Percentiles rank a stretch among this genome's conserved stretches.
phyloP scores from a whole-genome alignment of 257 asterid genomes.

The Solanum chilense region DNA sequence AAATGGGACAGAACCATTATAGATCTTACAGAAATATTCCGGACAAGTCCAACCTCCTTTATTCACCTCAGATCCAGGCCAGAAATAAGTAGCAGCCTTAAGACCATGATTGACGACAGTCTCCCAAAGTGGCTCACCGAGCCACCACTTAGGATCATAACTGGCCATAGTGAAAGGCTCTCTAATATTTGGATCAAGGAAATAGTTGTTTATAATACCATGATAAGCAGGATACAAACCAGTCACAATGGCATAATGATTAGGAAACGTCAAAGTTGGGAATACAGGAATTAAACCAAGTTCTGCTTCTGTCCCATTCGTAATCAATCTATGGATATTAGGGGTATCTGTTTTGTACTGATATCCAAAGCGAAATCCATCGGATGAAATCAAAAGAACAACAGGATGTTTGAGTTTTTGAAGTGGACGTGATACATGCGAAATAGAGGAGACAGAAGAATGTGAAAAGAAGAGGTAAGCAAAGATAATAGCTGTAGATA shows the following conservation, averaged over 20 bases:
- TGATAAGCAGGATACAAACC: conserved; percentile 68
- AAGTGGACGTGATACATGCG: conserved; percentile 29
- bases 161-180: conserved; percentile 43
- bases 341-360: conserved; percentile 55
- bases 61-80: conserved; percentile 76
- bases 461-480: conserved; percentile 27
- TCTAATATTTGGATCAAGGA: conserved; percentile 39
- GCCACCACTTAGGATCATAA: conserved; percentile 68
- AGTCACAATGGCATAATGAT: conserved; percentile 67
- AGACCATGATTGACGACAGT: conserved; percentile 49
- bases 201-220: conserved; percentile 50
- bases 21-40: conserved; percentile 22
- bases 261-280: conserved; percentile 67
- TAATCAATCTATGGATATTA: conserved; percentile 33
- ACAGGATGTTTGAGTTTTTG: conserved; percentile 44
- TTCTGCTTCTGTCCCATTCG: conserved; percentile 58
- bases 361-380: conserved; percentile 70
- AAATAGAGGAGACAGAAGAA: not conserved
- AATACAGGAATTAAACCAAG: conserved; percentile 60
- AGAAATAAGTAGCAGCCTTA: conserved; percentile 56
- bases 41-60: conserved; percentile 66
- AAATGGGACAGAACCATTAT: conserved; percentile 55
- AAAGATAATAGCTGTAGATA: conserved; percentile 40
- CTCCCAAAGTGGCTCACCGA: conserved; percentile 78
- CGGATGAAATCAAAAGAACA: conserved; percentile 50